Percentiles rank a stretch among this genome's conserved stretches.
Conservation (phyloP, 495 filamentous ascomycete species). For the Penicillium lividum region DNA sequence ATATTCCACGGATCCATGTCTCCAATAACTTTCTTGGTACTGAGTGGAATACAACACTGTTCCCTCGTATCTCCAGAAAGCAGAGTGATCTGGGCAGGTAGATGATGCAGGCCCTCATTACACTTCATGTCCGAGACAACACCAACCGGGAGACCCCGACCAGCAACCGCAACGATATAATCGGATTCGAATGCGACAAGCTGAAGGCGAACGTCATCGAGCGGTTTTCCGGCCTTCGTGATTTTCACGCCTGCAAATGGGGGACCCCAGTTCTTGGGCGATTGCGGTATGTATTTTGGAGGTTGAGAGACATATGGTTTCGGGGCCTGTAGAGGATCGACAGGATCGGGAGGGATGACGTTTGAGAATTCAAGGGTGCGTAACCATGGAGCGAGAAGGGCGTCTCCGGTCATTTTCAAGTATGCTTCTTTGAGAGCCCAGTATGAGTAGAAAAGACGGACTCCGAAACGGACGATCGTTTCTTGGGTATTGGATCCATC, state of each 20-base stretch:
- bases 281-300: slow-evolving; percentile 22
- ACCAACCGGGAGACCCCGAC: slow-evolving; percentile 36
- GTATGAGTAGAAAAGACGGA: slow-evolving; percentile 81
- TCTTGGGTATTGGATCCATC: slow-evolving; percentile 33
- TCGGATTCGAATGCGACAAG: slow-evolving; percentile 60
- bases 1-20: slow-evolving; percentile 25
- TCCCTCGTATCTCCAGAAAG: background rate
- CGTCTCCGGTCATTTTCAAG: slow-evolving; percentile 91
- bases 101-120: slow-evolving; percentile 12
- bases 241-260: slow-evolving; percentile 53
- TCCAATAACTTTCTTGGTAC: slow-evolving; percentile 14
- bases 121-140: slow-evolving; percentile 7
- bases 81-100: slow-evolving; percentile 6
- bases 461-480: slow-evolving; percentile 53
- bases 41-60: slow-evolving; percentile 19
- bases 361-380: slow-evolving; percentile 66
- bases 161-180: slow-evolving; percentile 62
- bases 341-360: slow-evolving; percentile 56
- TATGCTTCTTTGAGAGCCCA: slow-evolving; percentile 92
- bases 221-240: slow-evolving; percentile 46
- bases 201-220: slow-evolving; percentile 60
- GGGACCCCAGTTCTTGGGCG: slow-evolving; percentile 46
- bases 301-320: slow-evolving; percentile 7
- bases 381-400: slow-evolving; percentile 78
- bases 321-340: slow-evolving; percentile 12